Base-by-base conservation (phyloP, 2,329 filamentous ascomycete genomes). In the Colletotrichum sp. region DNA sequence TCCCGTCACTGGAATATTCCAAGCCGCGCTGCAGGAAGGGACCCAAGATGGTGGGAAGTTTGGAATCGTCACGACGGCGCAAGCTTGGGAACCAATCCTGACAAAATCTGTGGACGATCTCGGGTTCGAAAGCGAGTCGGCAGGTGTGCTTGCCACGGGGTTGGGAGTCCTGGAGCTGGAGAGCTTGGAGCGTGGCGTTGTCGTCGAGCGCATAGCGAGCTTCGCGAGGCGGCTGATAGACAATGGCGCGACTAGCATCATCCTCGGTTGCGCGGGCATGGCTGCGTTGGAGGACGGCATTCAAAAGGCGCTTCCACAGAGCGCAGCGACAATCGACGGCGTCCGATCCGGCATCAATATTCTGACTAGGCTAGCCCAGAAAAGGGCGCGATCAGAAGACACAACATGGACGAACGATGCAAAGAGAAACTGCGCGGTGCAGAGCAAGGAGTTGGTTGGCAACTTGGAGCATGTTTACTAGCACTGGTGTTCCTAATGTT, bases 261-360 rank as follows among this genome's bases (percentile, higher is more conserved):
- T 76, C 10, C 71, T 76, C 32, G 74, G 74, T 2, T 76, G 74
- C 18, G 74, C 74, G 8, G 74, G 74, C 10, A 76, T 76, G 74
- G 34, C 74, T 15, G 60, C 34, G 2, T 18, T 76, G 16, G 74
- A 76, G 21, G n/a, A 15, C 4, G 34, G 55, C 5, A 39, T 76
- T 15, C 44, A 28, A 12, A 18, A 26, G 16, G 26, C 44, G n/a
- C 49, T 76, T 2, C 74, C 74, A 4, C 52, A 16, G 8, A 24
- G 12, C 2, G 62, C 36, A 0, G 28, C 10, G n/a, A 73, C 71
- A 3, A 16, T 76, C 4, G 74, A 76, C 24, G 74, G 71, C 4
- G 74, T 76, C 3, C 57, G 74, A 24, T 44, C 74, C 12, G 74
- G 74, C 7, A 76, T 76, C 26, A 3, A n/a, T 16, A 60, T 70